Conservation (phyloP, 768 basidiomycete genomes). For the Lentinus brumalis region DNA sequence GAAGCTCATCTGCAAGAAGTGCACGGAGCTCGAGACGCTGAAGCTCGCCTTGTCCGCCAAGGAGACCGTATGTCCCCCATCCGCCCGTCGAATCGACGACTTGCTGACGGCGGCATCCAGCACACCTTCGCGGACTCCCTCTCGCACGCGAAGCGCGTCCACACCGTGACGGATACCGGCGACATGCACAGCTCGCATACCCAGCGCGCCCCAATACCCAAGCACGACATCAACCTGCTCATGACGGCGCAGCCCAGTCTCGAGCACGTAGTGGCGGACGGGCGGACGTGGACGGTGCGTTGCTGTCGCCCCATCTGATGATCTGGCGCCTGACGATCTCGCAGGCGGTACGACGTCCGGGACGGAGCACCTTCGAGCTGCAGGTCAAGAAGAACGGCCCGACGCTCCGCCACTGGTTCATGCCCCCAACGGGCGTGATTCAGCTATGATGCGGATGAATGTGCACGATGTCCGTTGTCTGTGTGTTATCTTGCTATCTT, state of each 20-base stretch:
- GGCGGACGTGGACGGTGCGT: constrained; percentile 58
- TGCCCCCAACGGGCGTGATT: background rate
- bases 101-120: constrained; percentile 14
- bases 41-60: constrained; percentile 53
- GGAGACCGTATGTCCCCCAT: constrained; percentile 35
- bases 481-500: background rate
- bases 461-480: background rate
- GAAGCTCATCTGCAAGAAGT: constrained; percentile 42
- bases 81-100: background rate
- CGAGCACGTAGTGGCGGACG: constrained; percentile 48
- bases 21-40: constrained; percentile 50
- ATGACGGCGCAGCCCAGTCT: constrained; percentile 44
- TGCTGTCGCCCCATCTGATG: background rate
- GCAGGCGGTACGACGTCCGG: background rate
- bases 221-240: constrained; percentile 42
- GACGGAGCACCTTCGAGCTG: background rate
- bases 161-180: constrained; percentile 46
- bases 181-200: constrained; percentile 45
- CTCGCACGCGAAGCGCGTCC: constrained; percentile 39
- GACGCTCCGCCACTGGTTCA: constrained; percentile 1
- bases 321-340: background rate
- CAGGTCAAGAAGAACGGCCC: constrained; percentile 2
- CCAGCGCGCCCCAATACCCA: constrained; percentile 40
- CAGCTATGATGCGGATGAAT: background rate
- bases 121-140: constrained; percentile 40